These are phyloP conservation scores for Debaryomycetaceae sp. DNA, from an alignment of 1,139 yeast species.

Conservation along the genomic window DNA sequence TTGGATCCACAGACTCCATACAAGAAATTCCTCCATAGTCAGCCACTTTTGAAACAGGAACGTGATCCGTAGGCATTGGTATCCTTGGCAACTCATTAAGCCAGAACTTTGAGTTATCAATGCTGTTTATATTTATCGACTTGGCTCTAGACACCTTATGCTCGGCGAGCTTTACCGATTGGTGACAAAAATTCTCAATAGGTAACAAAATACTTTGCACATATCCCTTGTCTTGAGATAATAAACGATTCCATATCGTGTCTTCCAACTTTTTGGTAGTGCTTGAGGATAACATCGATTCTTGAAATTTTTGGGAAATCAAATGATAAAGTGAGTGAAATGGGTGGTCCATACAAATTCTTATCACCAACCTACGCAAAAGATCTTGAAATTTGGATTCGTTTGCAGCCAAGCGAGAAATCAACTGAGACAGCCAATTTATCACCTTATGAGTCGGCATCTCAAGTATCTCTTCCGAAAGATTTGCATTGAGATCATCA, in stretches of 20 bases:
- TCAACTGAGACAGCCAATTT: conserved; percentile 80
- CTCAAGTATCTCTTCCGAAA: conserved; percentile 26
- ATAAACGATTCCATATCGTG: conserved; percentile 35
- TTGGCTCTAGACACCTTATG: conserved; percentile 36
- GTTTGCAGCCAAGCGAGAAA: conserved; percentile 63
- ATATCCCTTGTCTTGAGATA: conserved; percentile 3
- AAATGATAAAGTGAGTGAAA: conserved; percentile 72
- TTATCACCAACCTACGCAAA: conserved; percentile 47
- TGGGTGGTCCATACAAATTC: conserved; percentile 64
- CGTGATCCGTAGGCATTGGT: conserved; percentile 66
- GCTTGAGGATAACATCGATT: conserved; percentile 24
- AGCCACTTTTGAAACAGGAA: conserved; percentile 40
- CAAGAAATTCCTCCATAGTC: conserved; percentile 49
- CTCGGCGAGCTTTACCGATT: conserved; percentile 51
- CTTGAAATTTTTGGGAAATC: conserved; percentile 52
- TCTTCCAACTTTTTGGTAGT: conserved; percentile 35
- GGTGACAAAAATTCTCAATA: conserved; percentile 48
- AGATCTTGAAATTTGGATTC: conserved; percentile 50
- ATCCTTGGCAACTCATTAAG: conserved; percentile 42
- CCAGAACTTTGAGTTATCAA: conserved; percentile 57
- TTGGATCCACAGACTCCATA: conserved; percentile 43
- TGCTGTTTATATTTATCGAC: conserved; percentile 31
- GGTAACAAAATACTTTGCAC: conserved; percentile 23
- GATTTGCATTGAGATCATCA: conserved; percentile 32
- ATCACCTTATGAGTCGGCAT: conserved; percentile 63